Evolutionary conservation across 805 yeast species (phyloP).

Genomic region (Brettanomyces anomalus): DNA sequence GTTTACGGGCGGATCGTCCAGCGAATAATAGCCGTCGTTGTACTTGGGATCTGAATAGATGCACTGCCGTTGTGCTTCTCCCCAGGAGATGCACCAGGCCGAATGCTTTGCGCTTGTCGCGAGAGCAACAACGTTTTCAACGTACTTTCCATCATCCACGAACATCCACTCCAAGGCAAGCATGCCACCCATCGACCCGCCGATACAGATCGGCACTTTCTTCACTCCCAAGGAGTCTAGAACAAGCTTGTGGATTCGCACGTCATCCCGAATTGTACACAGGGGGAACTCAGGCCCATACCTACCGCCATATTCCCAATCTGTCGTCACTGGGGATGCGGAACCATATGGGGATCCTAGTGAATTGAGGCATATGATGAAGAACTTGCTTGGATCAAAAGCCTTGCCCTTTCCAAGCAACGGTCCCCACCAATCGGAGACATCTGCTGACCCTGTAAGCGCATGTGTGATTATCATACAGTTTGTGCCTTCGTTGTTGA

Average conservation of each 20-base stretch:
- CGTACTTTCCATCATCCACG: constrained; percentile 50
- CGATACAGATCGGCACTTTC: constrained; percentile 75
- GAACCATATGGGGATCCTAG: constrained; percentile 96
- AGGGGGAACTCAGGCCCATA: constrained; percentile 96
- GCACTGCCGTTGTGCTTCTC: constrained; percentile 95
- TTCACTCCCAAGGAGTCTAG: constrained; percentile 75
- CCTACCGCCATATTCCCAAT: constrained; percentile 61
- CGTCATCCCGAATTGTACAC: constrained; percentile 90
- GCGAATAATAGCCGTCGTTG: constrained; percentile 76
- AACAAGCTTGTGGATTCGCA: constrained; percentile 64
- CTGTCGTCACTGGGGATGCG: constrained; percentile 81
- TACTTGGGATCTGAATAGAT: constrained; percentile 93
- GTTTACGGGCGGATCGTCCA: constrained; percentile 69
- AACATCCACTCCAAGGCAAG: constrained; percentile 81
- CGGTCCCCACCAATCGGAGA: constrained; percentile 99
- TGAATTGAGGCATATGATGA: constrained; percentile 83
- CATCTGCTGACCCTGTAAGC: constrained; percentile 90
- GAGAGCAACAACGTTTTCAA: constrained; percentile 63
- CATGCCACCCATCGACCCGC: constrained; percentile 99
- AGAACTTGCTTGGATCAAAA: constrained; percentile 83
- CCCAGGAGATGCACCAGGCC: constrained; percentile 99
- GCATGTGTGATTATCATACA: constrained; percentile 94
- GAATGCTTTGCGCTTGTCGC: constrained; percentile 94
- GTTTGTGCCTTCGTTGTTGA: constrained; percentile 62
- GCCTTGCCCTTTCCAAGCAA: constrained; percentile 77